Percentiles rank a stretch among this genome's conserved stretches.
phyloP scores from a whole-genome alignment of 306 rosid genomes.

The Aeschynomene evenia region DNA sequence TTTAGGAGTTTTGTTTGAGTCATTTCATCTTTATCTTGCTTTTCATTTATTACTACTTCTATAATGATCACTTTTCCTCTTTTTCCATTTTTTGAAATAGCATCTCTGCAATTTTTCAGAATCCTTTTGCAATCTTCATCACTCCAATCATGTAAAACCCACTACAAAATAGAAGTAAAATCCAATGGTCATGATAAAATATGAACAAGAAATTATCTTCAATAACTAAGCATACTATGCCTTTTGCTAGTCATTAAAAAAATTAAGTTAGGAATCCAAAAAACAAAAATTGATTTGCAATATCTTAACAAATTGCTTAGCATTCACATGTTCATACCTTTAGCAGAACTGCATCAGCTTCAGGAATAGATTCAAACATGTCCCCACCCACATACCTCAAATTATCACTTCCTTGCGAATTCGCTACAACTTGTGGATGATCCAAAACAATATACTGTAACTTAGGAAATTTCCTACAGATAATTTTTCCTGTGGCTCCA shows the following conservation, averaged over 20 bases:
- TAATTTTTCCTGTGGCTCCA: neutral
- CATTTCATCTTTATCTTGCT: conserved; percentile 13
- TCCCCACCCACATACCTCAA: conserved; percentile 8
- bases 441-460: neutral
- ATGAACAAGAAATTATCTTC: no score
- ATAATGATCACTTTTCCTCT: conserved; percentile 38
- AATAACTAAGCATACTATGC: no score
- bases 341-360: conserved; percentile 23
- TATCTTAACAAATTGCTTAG: neutral
- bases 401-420: neutral
- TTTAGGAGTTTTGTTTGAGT: conserved; percentile 26
- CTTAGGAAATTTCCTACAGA: neutral
- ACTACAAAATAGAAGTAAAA: neutral
- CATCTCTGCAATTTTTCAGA: conserved; percentile 29
- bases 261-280: no score
- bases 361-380: conserved; percentile 20
- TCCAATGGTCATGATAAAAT: no score
- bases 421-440: no score
- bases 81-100: conserved; percentile 22
- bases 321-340: conserved; percentile 18
- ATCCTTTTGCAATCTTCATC: conserved; percentile 39
- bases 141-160: conserved; percentile 21
- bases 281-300: no score
- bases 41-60: conserved; percentile 34
- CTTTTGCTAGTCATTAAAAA: no score